Conservation (phyloP, 495 filamentous ascomycete genomes). For the Aspergillus coremiiformis region DNA sequence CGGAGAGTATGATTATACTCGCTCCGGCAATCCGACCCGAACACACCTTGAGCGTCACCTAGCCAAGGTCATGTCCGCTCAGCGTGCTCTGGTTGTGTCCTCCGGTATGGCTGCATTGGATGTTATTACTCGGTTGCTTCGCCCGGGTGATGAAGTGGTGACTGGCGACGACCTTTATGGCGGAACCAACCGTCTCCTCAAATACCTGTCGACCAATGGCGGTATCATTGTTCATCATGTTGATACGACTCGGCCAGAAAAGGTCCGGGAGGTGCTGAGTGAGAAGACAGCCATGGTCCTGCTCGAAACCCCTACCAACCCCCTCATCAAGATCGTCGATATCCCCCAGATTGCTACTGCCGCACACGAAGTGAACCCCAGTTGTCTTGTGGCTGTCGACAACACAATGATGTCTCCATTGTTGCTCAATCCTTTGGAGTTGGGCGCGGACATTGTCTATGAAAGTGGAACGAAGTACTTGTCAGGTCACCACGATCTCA, state of each 20-base stretch:
- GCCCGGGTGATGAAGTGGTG: slow-evolving; percentile 92
- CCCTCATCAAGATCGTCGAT: slow-evolving; percentile 95
- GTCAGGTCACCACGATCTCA: slow-evolving; percentile 96
- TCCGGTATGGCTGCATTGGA: slow-evolving; percentile 97
- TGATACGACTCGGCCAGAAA: slow-evolving; percentile 72
- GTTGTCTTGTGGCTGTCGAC: slow-evolving; percentile 82
- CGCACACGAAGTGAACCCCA: slow-evolving; percentile 71
- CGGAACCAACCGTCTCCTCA: slow-evolving; percentile 88
- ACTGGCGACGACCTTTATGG: slow-evolving; percentile 97
- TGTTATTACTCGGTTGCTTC: slow-evolving; percentile 88
- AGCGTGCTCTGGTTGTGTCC: slow-evolving; percentile 82
- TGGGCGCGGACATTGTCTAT: slow-evolving; percentile 94
- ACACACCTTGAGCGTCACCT: slow-evolving; percentile 95
- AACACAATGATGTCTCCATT: slow-evolving; percentile 98
- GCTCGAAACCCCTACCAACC: slow-evolving; percentile 94
- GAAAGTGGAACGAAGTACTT: slow-evolving; percentile 97
- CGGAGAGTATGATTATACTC: slow-evolving; percentile 93
- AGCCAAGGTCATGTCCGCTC: slow-evolving; percentile 96
- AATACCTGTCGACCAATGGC: slow-evolving; percentile 76
- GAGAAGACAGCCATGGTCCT: slow-evolving; percentile 91
- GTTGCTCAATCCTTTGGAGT: slow-evolving; percentile 82
- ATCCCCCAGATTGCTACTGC: slow-evolving; percentile 67
- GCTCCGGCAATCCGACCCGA: slow-evolving; percentile 91
- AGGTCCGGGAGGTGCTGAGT: slow-evolving; percentile 58
- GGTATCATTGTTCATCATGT: slow-evolving; percentile 94